phyloP scores from a whole-genome alignment of 2,329 filamentous ascomycete genomes.

The Colletotrichum melonis region DNA sequence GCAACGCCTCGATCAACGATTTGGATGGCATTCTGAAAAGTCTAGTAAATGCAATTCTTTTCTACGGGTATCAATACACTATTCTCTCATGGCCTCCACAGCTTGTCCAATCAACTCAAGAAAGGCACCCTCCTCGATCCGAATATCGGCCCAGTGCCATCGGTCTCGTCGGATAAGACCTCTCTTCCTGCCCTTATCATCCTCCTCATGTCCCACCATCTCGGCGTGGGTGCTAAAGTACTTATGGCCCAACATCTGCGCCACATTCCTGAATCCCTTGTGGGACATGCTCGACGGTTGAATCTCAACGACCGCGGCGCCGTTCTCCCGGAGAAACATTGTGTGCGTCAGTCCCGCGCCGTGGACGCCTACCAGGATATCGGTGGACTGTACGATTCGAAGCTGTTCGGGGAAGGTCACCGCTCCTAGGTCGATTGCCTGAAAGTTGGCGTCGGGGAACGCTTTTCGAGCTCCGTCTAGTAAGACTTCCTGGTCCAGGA shows the following conservation, averaged over 20 bases:
- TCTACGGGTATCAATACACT: too few relatives aligned
- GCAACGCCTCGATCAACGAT: too few relatives aligned
- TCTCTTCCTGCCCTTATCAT: neutral
- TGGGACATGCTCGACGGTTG: constrained; percentile 47
- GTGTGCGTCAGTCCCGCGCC: constrained; percentile 55
- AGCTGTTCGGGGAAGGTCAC: constrained; percentile 52
- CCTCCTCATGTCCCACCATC: constrained; percentile 14
- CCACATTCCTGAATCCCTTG: constrained; percentile 55
- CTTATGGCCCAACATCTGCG: constrained; percentile 47
- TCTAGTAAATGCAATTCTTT: too few relatives aligned
- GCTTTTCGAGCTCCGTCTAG: neutral
- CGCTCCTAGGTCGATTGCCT: constrained; percentile 49
- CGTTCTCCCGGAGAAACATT: constrained; percentile 51
- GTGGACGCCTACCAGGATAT: constrained; percentile 56
- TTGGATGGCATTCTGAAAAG: too few relatives aligned
- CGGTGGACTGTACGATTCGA: constrained; percentile 46
- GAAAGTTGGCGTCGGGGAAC: constrained; percentile 42
- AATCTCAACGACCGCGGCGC: constrained; percentile 54
- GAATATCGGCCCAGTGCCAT: too few relatives aligned
- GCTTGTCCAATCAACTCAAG: too few relatives aligned
- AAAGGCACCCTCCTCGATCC: too few relatives aligned
- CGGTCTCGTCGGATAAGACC: neutral
- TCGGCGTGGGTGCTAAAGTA: constrained; percentile 51
- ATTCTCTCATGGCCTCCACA: too few relatives aligned
- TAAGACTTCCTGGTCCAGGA: constrained; percentile 41